Base-by-base conservation (phyloP, 306 rosid species). In the Vigna hirtella region DNA sequence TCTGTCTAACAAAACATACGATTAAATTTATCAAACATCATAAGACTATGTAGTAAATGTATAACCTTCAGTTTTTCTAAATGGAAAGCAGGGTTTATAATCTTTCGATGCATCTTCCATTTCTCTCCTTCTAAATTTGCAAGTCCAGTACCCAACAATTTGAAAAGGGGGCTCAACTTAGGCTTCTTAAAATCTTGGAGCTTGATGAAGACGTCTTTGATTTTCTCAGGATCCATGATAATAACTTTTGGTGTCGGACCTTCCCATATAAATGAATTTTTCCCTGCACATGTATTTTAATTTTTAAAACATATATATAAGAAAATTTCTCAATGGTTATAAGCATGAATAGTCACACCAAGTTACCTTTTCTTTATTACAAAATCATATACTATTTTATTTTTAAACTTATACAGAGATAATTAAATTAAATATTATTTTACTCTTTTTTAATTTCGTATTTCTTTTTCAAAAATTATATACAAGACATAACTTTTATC, bases 81-180 rank as follows among this genome's bases (percentile, higher is more conserved):
- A 71, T 77, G 77, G 78, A 90, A 88, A 7, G 92, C 84, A 13
- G 86, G 90, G 22, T 77, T 88, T 74, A 90, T 83, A 45, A 88
- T 81, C 63, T 67, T 90, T 64, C 90, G 51, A 58, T 83, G 88
- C 43, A 52, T 86, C 20, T 76, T 77, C 94, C 90, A 90, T 66
- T 84, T 86, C 17, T 82, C 81, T 15, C 84, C 90, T 10, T 86
- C 89, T 66, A 59, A 18, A 8, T 0, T 22, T 32, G 5, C 49
- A 2, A 80, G 43, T 28, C 92, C 92, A 7, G 32, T 15, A 38
- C 14, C 77, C 0, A 84, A 73, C 4, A 72, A 36, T 47, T 26
- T 36, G 9, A 15, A 1, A 17, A 80, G 50, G 7, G 81, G 81
- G 51, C 73, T 80, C 84, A 59, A 59, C 18, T 28, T 59, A 1